Conservation (phyloP, 2,329 filamentous ascomycete species). For the Lasiodiplodia citricola region DNA sequence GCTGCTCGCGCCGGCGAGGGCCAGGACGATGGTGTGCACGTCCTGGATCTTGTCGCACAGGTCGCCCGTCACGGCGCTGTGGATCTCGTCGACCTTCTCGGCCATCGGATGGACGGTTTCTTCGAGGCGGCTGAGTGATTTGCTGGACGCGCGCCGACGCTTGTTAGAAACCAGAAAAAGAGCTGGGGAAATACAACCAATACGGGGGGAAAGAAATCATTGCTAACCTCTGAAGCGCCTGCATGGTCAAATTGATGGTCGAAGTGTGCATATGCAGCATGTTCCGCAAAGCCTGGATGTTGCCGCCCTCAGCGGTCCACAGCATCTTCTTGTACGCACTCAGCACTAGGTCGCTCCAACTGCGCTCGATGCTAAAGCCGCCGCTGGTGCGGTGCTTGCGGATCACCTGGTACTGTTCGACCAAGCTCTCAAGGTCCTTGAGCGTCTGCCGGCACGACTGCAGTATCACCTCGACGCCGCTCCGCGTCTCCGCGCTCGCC, state of each 20-base stretch:
- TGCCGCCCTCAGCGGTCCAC: conserved; percentile 52
- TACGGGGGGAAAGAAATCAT: neutral
- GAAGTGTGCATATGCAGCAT: conserved; percentile 51
- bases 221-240: conserved; percentile 49
- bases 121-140: conserved; percentile 33
- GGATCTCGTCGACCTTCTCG: conserved; percentile 40
- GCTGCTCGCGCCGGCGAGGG: conserved; percentile 32
- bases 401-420: conserved; percentile 53
- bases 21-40: conserved; percentile 37
- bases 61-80: conserved; percentile 32
- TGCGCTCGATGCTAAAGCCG: conserved; percentile 49
- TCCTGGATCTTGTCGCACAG: conserved; percentile 39
- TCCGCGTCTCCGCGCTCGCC: conserved; percentile 42
- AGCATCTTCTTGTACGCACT: conserved; percentile 50
- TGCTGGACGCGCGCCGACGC: neutral
- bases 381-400: conserved; percentile 47
- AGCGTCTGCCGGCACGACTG: conserved; percentile 47
- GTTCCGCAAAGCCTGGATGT: conserved; percentile 45
- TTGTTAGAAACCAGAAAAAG: neutral
- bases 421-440: conserved; percentile 50
- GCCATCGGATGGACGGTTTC: conserved; percentile 38
- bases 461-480: conserved; percentile 48
- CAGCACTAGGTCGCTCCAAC: conserved; percentile 51
- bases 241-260: conserved; percentile 46
- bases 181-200: neutral